These are phyloP conservation scores for Chlorella sorokiniana DNA, from an alignment of 139 green algal genomes.

Conservation along the genomic window DNA sequence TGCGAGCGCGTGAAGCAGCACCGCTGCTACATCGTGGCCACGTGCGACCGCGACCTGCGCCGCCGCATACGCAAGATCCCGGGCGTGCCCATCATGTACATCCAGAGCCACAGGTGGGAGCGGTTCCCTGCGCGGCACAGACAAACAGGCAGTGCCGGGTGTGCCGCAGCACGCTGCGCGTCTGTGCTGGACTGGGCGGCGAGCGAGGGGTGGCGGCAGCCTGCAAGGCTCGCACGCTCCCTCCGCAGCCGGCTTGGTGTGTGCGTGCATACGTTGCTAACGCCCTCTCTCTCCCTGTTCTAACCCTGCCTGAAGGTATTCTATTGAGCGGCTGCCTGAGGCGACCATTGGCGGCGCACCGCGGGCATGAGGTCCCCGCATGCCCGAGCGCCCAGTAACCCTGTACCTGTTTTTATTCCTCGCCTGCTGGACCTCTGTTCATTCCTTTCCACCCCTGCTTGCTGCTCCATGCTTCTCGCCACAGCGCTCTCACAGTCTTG, in stretches of 20 bases:
- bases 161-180: neutral
- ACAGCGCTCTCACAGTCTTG: too few relatives aligned
- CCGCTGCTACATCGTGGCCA: slow-evolving; percentile 99
- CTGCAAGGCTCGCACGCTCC: too few relatives aligned
- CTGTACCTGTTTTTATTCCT: too few relatives aligned
- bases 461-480: too few relatives aligned
- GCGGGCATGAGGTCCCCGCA: slow-evolving; percentile 44
- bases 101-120: slow-evolving; percentile 71
- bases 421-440: too few relatives aligned
- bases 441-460: too few relatives aligned
- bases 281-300: neutral
- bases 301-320: slow-evolving; percentile 67
- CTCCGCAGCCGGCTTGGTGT: too few relatives aligned
- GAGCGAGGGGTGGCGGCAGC: too few relatives aligned
- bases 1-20: slow-evolving; percentile 93
- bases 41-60: slow-evolving; percentile 95
- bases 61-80: slow-evolving; percentile 97
- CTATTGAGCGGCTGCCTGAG: slow-evolving; percentile 96
- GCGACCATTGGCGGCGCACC: slow-evolving; percentile 95
- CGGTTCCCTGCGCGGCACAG: neutral
- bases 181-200: neutral
- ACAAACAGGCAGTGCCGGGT: neutral
- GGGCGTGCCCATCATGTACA: slow-evolving; percentile 98
- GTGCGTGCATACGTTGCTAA: neutral
- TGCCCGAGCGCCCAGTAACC: neutral